Percentiles rank a stretch among this genome's conserved stretches.
Conservation (phyloP, 805 yeast genomes). For the Blastobotrys parvus region DNA sequence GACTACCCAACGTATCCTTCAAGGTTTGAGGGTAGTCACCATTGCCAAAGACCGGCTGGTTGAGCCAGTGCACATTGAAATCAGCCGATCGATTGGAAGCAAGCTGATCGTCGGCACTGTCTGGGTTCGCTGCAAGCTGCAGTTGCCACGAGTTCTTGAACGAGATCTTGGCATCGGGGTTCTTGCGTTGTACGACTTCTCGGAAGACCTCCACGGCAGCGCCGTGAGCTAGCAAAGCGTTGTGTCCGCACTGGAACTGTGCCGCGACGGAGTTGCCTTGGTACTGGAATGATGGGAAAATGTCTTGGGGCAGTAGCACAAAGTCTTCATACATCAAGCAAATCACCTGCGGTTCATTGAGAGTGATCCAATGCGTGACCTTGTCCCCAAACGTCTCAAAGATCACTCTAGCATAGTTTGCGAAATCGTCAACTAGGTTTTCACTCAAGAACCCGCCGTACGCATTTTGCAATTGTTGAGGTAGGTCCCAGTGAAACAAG, state of each 20-base stretch:
- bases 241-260: conserved; percentile 14
- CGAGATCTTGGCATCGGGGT: conserved; percentile 22
- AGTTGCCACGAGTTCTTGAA: conserved; percentile 22
- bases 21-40: conserved; percentile 27
- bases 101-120: conserved; percentile 16
- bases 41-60: conserved; percentile 23
- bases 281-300: conserved; percentile 18
- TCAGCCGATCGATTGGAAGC: conserved; percentile 25
- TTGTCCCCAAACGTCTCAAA: conserved; percentile 26
- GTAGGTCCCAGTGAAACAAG: conserved; percentile 30
- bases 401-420: conserved; percentile 27
- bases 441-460: conserved; percentile 23
- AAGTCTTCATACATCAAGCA: conserved; percentile 14
- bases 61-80: conserved; percentile 21
- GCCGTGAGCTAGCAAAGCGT: conserved; percentile 22
- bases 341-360: conserved; percentile 26
- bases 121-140: conserved; percentile 20
- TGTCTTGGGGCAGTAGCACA: conserved; percentile 21
- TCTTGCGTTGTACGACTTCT: conserved; percentile 19
- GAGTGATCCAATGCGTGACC: conserved; percentile 27
- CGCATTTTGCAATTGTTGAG: conserved; percentile 18
- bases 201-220: conserved; percentile 20
- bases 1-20: conserved; percentile 20
- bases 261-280: conserved; percentile 1
- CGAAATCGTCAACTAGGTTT: conserved; percentile 27